phyloP scores from a whole-genome alignment of 306 rosid species.

The Oemleria cerasiformis region DNA sequence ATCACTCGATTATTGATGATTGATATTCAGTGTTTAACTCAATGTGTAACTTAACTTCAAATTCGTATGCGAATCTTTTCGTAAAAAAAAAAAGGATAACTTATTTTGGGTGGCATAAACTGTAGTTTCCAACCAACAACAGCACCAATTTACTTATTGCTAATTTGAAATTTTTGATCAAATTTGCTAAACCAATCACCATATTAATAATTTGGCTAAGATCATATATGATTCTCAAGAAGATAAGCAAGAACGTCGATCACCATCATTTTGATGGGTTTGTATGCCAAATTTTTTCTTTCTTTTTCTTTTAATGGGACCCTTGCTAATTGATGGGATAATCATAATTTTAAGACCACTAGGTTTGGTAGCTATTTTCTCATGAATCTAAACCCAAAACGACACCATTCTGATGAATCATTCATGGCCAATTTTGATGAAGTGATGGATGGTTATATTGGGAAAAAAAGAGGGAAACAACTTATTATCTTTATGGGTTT shows the following conservation, averaged over 20 bases:
- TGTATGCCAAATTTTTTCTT: not conserved
- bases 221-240: not conserved
- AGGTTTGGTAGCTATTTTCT: not conserved
- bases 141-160: not conserved
- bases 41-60: too few relatives aligned
- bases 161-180: not conserved
- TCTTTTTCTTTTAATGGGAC: not conserved
- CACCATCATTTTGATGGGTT: constrained; percentile 1
- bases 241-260: constrained; percentile 1
- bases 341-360: not conserved
- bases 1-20: too few relatives aligned
- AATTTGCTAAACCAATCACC: not conserved
- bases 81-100: too few relatives aligned
- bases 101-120: not conserved
- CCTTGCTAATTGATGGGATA: not conserved
- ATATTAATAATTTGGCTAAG: not conserved
- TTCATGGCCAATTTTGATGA: not conserved
- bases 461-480: not conserved
- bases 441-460: not conserved
- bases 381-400: not conserved
- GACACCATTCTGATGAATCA: not conserved
- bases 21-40: too few relatives aligned
- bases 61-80: too few relatives aligned
- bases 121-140: constrained; percentile 1
- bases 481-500: not conserved